Evolutionary conservation across 1,284 basidiomycete genomes (phyloP), one percentile per base, ranked within the genome.

Genomic region (Naganishia cerealis): DNA sequence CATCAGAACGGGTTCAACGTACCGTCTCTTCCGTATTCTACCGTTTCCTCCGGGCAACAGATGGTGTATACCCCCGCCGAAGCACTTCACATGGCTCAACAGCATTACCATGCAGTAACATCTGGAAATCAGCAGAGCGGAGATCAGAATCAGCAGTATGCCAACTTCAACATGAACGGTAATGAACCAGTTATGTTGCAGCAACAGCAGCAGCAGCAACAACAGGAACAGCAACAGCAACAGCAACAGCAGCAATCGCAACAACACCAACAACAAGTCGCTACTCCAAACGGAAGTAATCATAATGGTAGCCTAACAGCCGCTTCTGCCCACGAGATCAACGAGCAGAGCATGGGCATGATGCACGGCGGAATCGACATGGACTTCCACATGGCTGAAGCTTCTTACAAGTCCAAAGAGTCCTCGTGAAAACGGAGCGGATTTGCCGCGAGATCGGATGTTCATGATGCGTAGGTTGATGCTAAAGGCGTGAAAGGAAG

Each of bases 281-380:
- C 42, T 7, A 33, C 40, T 18, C 42, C 40, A 18, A 58, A 52
- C 21, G 43, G 26, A 36, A 38, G 29, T 24, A 12, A 12, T 3
- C 39, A 42, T 5, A 42, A 42, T 26, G 61, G 61, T 10, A 52
- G 53, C 38, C 50, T 40, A 9, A 62, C 66, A 15, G 58, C 58
- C 12, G 33, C 57, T 6, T 67, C 66, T 12, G 24, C 43, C n/a
- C 66, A 67, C 52, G 57, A 67, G 58, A 33, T 67, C 21, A 62
- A 61, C 33, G 66, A 67, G 24, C 66, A 62, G 33, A 59, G 48
- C 24, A 67, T 67, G 66, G 66, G 66, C 5, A 61, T 67, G 66
- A 67, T 67, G 66, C 57, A 59, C 52, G 52, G 58, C 52, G 66
- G 66, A 8, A 67, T 67, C 33, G 66, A 67, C 42, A 67, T 67